Evolutionary conservation across 257 asterid genomes (phyloP).

Genomic region (Solanum gracilifrons): DNA sequence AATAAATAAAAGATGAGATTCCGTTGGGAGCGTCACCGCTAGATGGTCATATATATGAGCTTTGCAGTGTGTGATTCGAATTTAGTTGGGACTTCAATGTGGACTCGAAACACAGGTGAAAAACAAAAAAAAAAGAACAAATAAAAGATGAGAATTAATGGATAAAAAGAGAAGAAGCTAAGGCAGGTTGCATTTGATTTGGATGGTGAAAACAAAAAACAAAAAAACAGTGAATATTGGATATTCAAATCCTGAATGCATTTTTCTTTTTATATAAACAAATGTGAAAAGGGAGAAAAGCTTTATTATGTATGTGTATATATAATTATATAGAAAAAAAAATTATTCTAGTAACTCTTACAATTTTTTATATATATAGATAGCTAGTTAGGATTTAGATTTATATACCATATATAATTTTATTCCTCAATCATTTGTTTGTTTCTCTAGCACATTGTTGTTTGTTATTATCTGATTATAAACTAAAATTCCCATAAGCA

Average conservation of each 20-base stretch:
- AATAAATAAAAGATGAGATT: too few species aligned
- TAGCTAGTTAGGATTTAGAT: not conserved
- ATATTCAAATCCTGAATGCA: constrained; percentile 30
- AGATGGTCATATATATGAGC: too few species aligned
- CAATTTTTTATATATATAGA: not conserved
- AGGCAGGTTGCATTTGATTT: constrained; percentile 11
- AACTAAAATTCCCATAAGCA: not conserved
- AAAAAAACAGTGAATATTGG: not conserved
- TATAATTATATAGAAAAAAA: not conserved
- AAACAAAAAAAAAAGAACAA: not conserved
- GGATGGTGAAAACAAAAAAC: not conserved
- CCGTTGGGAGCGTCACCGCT: too few species aligned
- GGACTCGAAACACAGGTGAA: too few species aligned
- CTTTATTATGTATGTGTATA: constrained; percentile 3
- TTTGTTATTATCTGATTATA: not conserved
- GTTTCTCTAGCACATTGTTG: not conserved
- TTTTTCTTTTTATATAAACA: constrained; percentile 9
- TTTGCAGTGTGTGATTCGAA: too few species aligned
- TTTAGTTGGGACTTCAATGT: too few species aligned
- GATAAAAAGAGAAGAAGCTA: not conserved
- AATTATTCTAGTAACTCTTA: constrained; percentile 3
- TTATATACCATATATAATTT: not conserved
- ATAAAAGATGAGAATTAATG: constrained; percentile 5
- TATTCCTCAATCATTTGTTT: constrained; percentile 32
- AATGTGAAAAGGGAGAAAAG: constrained; percentile 25